A percentile compares a stretch with the other conserved stretches of the same genome.
Conservation (phyloP, 2,329 filamentous ascomycete genomes). For the Chaetomium sp. region DNA sequence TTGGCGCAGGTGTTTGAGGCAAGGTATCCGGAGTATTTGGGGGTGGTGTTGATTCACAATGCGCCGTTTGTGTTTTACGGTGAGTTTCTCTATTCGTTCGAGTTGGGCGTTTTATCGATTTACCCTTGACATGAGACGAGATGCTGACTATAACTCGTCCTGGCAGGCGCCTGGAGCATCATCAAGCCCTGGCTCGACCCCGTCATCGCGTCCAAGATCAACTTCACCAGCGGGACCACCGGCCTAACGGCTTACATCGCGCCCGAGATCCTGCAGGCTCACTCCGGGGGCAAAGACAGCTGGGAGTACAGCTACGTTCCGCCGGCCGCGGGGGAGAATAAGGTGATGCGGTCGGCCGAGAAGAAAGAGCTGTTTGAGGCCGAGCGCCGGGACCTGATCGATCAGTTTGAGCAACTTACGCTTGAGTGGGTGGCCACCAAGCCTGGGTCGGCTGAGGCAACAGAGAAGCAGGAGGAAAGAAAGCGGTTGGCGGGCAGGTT, state of each 20-base stretch:
- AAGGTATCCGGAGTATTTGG: conserved; percentile 11
- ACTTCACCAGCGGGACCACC: conserved; percentile 7
- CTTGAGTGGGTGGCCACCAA: conserved; percentile 5
- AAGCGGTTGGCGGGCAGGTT: conserved; percentile 1
- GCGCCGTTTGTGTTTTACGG: conserved; percentile 12
- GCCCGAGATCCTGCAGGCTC: conserved; percentile 7
- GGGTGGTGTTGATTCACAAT: conserved; percentile 11
- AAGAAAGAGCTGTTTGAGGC: conserved; percentile 6
- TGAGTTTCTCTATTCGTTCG: not conserved
- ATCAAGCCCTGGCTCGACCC: conserved; percentile 14
- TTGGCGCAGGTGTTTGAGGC: conserved; percentile 11
- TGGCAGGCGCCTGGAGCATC: conserved; percentile 9
- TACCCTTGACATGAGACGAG: not conserved
- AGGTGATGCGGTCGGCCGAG: not conserved
- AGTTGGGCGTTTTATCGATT: no score
- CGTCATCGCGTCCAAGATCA: conserved; percentile 14
- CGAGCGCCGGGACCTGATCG: conserved; percentile 1
- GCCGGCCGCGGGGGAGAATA: conserved; percentile 4
- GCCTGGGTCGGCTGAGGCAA: not conserved
- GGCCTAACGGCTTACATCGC: conserved; percentile 3
- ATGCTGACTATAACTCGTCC: not conserved
- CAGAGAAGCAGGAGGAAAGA: not conserved
- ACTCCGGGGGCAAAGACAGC: conserved; percentile 9
- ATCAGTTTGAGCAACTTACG: conserved; percentile 7
- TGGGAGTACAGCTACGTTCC: conserved; percentile 11